Conservation (phyloP, 73 alveolate species). For the Strombidium stylifer region DNA sequence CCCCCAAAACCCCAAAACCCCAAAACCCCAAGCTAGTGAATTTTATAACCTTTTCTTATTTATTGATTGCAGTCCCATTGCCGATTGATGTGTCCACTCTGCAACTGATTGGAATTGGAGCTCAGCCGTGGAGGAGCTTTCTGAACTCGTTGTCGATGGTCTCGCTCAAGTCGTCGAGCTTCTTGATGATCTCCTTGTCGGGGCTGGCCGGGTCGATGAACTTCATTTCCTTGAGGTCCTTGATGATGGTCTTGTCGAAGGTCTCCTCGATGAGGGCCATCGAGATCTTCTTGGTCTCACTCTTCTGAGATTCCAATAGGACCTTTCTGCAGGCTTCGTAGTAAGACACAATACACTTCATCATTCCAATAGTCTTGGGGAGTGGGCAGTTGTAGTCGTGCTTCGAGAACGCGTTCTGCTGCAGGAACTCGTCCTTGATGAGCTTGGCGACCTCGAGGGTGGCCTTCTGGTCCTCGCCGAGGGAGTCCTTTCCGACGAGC, state of each 20-base stretch:
- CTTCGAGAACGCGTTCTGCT: slow-evolving; percentile 95
- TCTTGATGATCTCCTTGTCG: slow-evolving; percentile 54
- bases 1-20: background rate
- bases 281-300: slow-evolving; percentile 78
- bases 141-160: slow-evolving; percentile 80
- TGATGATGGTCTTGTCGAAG: slow-evolving; percentile 60
- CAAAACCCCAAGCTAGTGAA: background rate
- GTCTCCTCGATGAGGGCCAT: slow-evolving; percentile 68
- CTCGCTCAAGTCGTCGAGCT: slow-evolving; percentile 64
- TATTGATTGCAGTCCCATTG: no score
- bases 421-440: slow-evolving; percentile 97
- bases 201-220: slow-evolving; percentile 67
- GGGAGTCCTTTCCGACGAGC: slow-evolving; percentile 98
- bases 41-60: no score
- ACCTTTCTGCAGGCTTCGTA: slow-evolving; percentile 81
- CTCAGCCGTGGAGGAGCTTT: slow-evolving; percentile 56
- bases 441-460: slow-evolving; percentile 95
- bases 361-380: slow-evolving; percentile 93
- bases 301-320: slow-evolving; percentile 75
- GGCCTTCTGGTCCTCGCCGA: slow-evolving; percentile 96
- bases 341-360: slow-evolving; percentile 84
- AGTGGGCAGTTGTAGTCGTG: slow-evolving; percentile 97
- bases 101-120: background rate
- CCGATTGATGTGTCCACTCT: no score
- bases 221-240: slow-evolving; percentile 79